phyloP scores from a whole-genome alignment of 2,329 filamentous ascomycete species.

The Talaromyces rugulosus region DNA sequence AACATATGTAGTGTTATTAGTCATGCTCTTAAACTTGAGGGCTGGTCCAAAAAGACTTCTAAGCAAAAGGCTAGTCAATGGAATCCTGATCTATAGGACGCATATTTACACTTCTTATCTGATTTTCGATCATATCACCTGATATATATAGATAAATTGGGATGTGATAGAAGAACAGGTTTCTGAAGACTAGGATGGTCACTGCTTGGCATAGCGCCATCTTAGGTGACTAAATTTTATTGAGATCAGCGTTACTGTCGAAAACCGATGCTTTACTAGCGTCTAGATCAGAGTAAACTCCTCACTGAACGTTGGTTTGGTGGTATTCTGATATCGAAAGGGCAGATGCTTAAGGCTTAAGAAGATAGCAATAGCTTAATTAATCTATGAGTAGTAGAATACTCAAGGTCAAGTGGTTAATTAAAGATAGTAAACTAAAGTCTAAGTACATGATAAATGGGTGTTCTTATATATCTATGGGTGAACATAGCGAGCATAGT shows the following conservation, averaged over 20 bases:
- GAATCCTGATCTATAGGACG: not conserved
- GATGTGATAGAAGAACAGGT: constrained; percentile 32
- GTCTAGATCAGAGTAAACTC: too few species aligned
- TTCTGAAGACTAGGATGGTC: constrained; percentile 32
- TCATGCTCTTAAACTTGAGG: not conserved
- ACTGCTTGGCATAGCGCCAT: constrained; percentile 24
- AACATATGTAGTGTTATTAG: not conserved
- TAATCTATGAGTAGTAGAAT: too few species aligned
- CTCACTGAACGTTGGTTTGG: too few species aligned
- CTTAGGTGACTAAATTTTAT: constrained; percentile 20
- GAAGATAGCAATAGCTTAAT: too few species aligned
- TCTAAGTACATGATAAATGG: too few species aligned
- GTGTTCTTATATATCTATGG: too few species aligned
- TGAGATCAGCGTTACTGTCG: constrained; percentile 20
- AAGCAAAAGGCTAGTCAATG: not conserved
- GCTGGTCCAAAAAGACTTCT: not conserved
- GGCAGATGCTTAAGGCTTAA: too few species aligned
- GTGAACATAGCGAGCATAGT: too few species aligned
- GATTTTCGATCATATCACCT: not conserved
- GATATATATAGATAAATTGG: constrained; percentile 30
- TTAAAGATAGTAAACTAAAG: too few species aligned
- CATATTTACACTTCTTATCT: not conserved
- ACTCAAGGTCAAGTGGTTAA: too few species aligned
- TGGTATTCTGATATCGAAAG: too few species aligned
- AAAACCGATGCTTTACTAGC: too few species aligned